These are phyloP conservation scores for Candida tropicalis DNA, from an alignment of 1,139 yeast species.

Conservation along the genomic window DNA sequence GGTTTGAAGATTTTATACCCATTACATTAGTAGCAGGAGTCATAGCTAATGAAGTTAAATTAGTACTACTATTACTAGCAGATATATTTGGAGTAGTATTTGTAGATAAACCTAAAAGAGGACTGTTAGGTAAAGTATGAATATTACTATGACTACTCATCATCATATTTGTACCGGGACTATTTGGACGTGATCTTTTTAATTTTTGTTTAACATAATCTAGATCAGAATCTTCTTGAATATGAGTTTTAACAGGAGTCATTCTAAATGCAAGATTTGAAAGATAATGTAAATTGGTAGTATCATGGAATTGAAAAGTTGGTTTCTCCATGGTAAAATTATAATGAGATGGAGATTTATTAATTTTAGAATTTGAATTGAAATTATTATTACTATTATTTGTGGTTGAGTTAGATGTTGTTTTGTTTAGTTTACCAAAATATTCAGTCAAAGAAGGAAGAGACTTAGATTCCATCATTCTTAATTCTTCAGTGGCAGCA, in stretches of 20 bases:
- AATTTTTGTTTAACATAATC: slow-evolving; percentile 54
- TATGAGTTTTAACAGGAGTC: slow-evolving; percentile 22
- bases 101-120: slow-evolving; percentile 49
- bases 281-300: slow-evolving; percentile 29
- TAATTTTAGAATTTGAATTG: background rate
- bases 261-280: slow-evolving; percentile 28
- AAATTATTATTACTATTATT: slow-evolving; percentile 2
- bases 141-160: slow-evolving; percentile 9
- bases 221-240: slow-evolving; percentile 45
- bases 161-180: slow-evolving; percentile 30
- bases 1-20: slow-evolving; percentile 6
- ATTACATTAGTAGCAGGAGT: slow-evolving; percentile 20
- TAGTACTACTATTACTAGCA: slow-evolving; percentile 49
- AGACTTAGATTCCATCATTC: slow-evolving; percentile 57
- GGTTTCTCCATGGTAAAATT: slow-evolving; percentile 10
- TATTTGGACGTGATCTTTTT: slow-evolving; percentile 75
- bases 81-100: slow-evolving; percentile 47
- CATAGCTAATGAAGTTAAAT: slow-evolving; percentile 39
- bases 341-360: background rate
- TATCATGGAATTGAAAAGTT: slow-evolving; percentile 14
- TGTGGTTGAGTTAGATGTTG: slow-evolving; percentile 5
- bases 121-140: slow-evolving; percentile 66
- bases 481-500: slow-evolving; percentile 81
- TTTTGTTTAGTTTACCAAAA: slow-evolving; percentile 29
- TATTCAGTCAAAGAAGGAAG: slow-evolving; percentile 67